Evolutionary conservation across 768 basidiomycete genomes (phyloP), one percentile per base, ranked within the genome.

Genomic region (Naganishia randhawae): DNA sequence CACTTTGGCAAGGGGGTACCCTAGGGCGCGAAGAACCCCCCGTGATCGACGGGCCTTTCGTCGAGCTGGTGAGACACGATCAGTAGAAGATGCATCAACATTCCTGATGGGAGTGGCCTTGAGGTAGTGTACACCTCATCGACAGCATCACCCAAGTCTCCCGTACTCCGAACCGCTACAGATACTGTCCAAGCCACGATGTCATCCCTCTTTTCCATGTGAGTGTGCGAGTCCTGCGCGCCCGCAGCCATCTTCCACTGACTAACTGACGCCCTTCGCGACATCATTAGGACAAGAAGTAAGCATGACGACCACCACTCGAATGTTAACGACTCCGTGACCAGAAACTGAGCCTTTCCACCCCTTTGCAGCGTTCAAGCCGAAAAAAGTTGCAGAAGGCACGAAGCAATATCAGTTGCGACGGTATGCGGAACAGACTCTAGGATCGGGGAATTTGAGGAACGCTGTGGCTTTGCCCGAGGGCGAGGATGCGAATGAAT

Each of bases 331-430:
- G 33, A 19, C 9, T 19, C 22, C 53, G 7, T 13, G 25, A 31
- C 19, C 42, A n/a, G 0, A 19, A 3, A 25, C 50, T 48, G 45
- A 55, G 33, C 33, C 17, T 45, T 8, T 5, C 51, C 17, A 9
- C n/a, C 33, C 8, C 16, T 9, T 19, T 31, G 31, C 50, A 78
- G 76, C 95, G 19, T 97, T 98, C 85, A 95, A 94, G 77, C 95
- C 95, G 32, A 88, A 92, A 75, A 92, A 90, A 81, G 88, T 93
- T 27, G 90, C 92, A 5, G 92, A 95, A 80, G 94, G 94, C 45
- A 95, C 94, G 42, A 95, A 95, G 81, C 95, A 97, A 78, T 97
- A 94, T 79, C 95, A 98, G 82, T 83, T 99, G 71, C 88, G 96
- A 80, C 97, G 97, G 84, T 98, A 77, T 65, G 80, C 80, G 42